Conservation (phyloP, 1,284 basidiomycete genomes). For the Somion occarium region DNA sequence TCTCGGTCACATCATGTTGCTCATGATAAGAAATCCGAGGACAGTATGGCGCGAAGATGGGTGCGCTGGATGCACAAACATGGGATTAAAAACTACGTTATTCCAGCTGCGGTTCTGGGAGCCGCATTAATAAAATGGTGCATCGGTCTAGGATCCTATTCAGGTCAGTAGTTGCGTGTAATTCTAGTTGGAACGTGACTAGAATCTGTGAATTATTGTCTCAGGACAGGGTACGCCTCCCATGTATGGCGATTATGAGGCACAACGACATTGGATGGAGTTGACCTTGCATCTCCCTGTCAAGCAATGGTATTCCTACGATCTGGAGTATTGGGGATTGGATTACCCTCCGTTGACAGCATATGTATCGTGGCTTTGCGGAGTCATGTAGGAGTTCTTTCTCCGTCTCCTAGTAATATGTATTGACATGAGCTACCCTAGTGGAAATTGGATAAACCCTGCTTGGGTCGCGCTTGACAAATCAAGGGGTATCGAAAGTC, state of each 20-base stretch:
- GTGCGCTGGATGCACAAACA: conserved; percentile 74
- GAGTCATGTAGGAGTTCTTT: conserved; percentile 39
- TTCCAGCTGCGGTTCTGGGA: conserved; percentile 47
- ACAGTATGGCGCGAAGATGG: conserved; percentile 54
- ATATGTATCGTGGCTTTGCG: conserved; percentile 80
- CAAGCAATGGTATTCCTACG: conserved; percentile 81
- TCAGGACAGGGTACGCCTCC: conserved; percentile 69
- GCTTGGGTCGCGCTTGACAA: conserved; percentile 70
- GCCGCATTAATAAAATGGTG: conserved; percentile 61
- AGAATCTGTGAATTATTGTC: neutral
- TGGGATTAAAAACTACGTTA: conserved; percentile 52
- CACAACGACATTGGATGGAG: conserved; percentile 94
- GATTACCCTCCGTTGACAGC: conserved; percentile 93
- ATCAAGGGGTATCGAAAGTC: conserved; percentile 77
- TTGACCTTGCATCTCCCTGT: conserved; percentile 74
- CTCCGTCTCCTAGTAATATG: conserved; percentile 3
- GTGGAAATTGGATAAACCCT: conserved; percentile 65
- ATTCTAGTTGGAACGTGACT: no score
- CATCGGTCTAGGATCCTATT: conserved; percentile 75
- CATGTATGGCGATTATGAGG: conserved; percentile 90
- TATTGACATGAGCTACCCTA: conserved; percentile 26
- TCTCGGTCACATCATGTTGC: neutral
- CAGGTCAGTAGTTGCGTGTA: conserved; percentile 49
- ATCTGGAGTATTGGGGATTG: conserved; percentile 87
- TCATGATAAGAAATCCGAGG: conserved; percentile 29